Evolutionary conservation across 108 stramenopile species (phyloP).

Genomic region (Chaetoceros tenuissimus): DNA sequence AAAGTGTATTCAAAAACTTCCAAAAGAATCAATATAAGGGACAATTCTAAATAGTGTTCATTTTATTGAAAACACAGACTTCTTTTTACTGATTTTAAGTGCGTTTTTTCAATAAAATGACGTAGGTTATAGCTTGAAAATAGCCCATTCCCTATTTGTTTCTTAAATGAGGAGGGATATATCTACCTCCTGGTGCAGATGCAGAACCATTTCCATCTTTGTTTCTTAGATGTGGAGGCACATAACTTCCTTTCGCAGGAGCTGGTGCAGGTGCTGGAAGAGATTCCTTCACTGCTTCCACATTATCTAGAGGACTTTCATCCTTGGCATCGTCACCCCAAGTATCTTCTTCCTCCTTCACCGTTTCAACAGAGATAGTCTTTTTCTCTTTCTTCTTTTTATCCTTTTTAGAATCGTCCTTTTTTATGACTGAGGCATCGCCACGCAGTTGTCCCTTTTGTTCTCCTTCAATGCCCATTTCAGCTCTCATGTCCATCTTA

Average conservation of each 20-base stretch:
- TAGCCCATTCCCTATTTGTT: slow-evolving; percentile 23
- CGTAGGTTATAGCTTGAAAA: too few relatives aligned
- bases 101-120: too few relatives aligned
- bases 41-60: slow-evolving; percentile 24
- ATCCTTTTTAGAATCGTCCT: slow-evolving; percentile 24
- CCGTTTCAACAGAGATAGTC: slow-evolving; percentile 1
- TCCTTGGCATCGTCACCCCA: slow-evolving; percentile 19
- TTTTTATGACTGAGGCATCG: slow-evolving; percentile 66
- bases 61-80: too few relatives aligned
- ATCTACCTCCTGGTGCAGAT: slow-evolving; percentile 8
- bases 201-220: neutral
- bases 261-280: slow-evolving; percentile 5
- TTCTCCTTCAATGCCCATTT: slow-evolving; percentile 61
- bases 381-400: neutral
- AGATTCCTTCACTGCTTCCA: neutral
- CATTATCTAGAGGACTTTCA: neutral
- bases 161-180: slow-evolving; percentile 37
- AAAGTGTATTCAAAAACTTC: slow-evolving; percentile 50
- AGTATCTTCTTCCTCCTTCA: slow-evolving; percentile 2
- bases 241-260: slow-evolving; percentile 22
- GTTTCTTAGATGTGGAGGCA: slow-evolving; percentile 47
- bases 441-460: slow-evolving; percentile 48
- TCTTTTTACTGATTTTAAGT: too few relatives aligned
- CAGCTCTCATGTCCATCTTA: slow-evolving; percentile 84
- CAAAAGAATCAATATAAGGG: slow-evolving; percentile 76